Percentiles rank a stretch among this genome's conserved stretches.
These are phyloP conservation scores for Fusarium temperatum DNA, from an alignment of 2,329 filamentous ascomycete species.

Conservation along the genomic window DNA sequence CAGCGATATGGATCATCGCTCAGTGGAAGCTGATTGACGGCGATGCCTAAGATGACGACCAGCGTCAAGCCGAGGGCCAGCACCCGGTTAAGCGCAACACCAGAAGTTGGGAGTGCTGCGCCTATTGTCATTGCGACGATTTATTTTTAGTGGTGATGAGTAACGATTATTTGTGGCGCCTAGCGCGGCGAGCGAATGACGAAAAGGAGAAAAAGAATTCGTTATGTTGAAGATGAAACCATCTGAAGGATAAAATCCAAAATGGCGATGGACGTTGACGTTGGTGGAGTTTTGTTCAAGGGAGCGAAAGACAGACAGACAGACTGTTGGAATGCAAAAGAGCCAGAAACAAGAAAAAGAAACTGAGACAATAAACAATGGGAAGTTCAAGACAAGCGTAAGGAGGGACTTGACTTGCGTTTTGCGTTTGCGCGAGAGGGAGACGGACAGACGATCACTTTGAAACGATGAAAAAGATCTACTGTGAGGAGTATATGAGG, in stretches of 20 bases:
- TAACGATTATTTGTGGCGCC: constrained; percentile 14
- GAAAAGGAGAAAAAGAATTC: background rate
- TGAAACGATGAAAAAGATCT: background rate
- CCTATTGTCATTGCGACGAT: constrained; percentile 20
- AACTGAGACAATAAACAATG: constrained; percentile 7
- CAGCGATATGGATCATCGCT: constrained; percentile 62
- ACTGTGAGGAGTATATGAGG: constrained; percentile 20
- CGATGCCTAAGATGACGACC: constrained; percentile 34
- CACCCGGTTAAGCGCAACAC: constrained; percentile 28
- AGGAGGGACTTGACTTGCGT: constrained; percentile 18
- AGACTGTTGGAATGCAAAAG: background rate
- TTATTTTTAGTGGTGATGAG: background rate
- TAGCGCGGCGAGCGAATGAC: constrained; percentile 15
- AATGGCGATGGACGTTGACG: background rate
- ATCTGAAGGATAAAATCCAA: background rate
- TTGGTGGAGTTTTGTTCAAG: background rate
- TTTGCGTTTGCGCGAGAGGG: background rate
- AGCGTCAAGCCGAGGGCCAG: constrained; percentile 32
- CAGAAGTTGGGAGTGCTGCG: constrained; percentile 13
- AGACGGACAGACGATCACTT: constrained; percentile 13
- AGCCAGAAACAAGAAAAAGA: background rate
- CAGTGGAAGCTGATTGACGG: constrained; percentile 26
- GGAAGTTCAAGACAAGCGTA: constrained; percentile 20
- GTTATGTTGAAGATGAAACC: constrained; percentile 2
- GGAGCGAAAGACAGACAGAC: constrained; percentile 3